These are phyloP conservation scores for Lasiodiplodia sp. DNA, from an alignment of 2,329 filamentous ascomycete genomes.

Conservation along the genomic window DNA sequence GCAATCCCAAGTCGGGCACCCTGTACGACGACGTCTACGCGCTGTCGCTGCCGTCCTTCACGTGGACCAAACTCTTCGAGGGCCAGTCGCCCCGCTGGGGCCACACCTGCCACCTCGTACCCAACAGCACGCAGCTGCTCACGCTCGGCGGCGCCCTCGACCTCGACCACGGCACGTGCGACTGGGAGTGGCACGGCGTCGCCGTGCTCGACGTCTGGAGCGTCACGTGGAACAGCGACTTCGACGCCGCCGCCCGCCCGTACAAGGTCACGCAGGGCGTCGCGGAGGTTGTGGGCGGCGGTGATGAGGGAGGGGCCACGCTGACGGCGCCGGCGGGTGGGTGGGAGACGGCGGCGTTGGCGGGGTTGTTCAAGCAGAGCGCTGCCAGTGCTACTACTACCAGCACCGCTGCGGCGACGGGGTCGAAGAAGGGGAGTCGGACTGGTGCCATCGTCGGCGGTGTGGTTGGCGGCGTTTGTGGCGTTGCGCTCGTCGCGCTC, in stretches of 20 bases:
- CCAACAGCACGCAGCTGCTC: constrained; percentile 49
- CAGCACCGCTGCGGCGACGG: not conserved
- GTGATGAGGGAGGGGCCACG: constrained; percentile 4
- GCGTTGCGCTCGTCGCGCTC: constrained; percentile 13
- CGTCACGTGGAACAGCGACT: constrained; percentile 32
- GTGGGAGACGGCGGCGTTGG: constrained; percentile 2
- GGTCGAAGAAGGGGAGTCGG: not conserved
- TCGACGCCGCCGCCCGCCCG: not conserved
- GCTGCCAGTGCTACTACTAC: no score
- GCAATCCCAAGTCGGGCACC: constrained; percentile 42
- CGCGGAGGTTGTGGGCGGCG: constrained; percentile 19
- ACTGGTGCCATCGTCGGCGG: constrained; percentile 29
- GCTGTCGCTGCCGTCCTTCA: constrained; percentile 56
- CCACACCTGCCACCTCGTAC: constrained; percentile 52
- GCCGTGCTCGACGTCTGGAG: constrained; percentile 33
- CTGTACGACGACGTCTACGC: constrained; percentile 55
- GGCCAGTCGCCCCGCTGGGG: constrained; percentile 48
- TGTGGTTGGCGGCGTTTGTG: constrained; percentile 26
- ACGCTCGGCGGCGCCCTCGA: constrained; percentile 47
- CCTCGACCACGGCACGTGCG: constrained; percentile 25
- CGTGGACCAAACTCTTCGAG: constrained; percentile 50
- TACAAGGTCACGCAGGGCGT: constrained; percentile 19
- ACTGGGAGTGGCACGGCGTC: constrained; percentile 35
- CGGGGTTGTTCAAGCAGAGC: not conserved
- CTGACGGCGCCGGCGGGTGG: constrained; percentile 15